These are phyloP conservation scores for Pseudozyma hubeiensis DNA, from an alignment of 1,284 basidiomycete species.

Conservation along the genomic window DNA sequence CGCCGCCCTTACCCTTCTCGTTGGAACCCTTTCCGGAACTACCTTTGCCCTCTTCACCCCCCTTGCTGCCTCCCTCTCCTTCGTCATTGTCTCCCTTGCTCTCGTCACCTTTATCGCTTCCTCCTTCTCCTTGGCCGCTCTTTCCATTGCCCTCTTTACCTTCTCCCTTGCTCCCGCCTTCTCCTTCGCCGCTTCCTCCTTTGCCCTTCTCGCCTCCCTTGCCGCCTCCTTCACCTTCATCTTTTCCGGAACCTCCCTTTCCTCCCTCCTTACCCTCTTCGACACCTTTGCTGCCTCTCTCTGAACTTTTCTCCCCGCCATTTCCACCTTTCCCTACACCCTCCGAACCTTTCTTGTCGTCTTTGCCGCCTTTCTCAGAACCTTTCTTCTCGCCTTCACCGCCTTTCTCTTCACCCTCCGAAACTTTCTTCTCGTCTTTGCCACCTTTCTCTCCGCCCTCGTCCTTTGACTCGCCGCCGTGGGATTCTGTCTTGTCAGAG, in stretches of 20 bases:
- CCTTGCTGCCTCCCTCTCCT: not conserved
- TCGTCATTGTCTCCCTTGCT: conserved; percentile 6
- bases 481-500: conserved; percentile 6
- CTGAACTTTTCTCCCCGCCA: not conserved
- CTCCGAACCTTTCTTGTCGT: not conserved
- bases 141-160: not conserved
- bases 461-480: conserved; percentile 3
- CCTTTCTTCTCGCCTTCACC: conserved; percentile 13
- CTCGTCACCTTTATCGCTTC: not conserved
- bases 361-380: not conserved
- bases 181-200: not conserved
- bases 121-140: not conserved
- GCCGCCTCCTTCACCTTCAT: not conserved
- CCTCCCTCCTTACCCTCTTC: not conserved
- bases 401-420: not conserved
- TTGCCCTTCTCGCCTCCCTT: not conserved
- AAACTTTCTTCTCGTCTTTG: not conserved
- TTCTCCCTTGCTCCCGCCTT: not conserved
- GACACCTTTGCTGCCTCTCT: not conserved
- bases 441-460: conserved; percentile 1
- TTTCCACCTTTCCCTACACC: conserved; percentile 1
- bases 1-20: not conserved
- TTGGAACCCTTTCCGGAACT: not conserved
- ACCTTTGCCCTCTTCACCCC: not conserved
- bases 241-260: not conserved